These are phyloP conservation scores for Solanum chacoense DNA, from an alignment of 305 asterid species.

Conservation along the genomic window DNA sequence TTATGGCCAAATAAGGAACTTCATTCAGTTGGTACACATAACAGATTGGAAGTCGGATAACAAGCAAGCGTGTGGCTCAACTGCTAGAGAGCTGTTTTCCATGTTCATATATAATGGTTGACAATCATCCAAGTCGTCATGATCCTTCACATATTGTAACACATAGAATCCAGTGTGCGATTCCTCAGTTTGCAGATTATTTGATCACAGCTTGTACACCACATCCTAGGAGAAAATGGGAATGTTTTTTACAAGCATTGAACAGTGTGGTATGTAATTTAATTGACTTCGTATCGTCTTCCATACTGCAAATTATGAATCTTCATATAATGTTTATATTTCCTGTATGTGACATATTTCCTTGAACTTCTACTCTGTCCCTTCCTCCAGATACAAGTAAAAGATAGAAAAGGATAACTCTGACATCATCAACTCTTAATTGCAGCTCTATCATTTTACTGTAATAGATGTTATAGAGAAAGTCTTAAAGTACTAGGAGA, in stretches of 20 bases:
- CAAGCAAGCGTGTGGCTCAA: constrained; percentile 75
- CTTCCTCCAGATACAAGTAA: neutral
- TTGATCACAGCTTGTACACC: constrained; percentile 41
- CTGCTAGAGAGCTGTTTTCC: constrained; percentile 68
- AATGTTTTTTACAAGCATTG: constrained; percentile 37
- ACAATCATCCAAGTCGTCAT: constrained; percentile 88
- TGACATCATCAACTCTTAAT: neutral
- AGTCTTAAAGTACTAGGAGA: neutral
- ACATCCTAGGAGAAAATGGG: constrained; percentile 35
- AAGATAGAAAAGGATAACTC: neutral
- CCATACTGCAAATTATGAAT: neutral
- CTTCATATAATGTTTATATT: neutral
- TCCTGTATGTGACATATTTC: neutral
- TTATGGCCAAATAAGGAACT: neutral
- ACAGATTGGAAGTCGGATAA: constrained; percentile 94
- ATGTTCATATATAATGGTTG: constrained; percentile 73
- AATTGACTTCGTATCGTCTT: neutral
- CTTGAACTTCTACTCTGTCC: neutral
- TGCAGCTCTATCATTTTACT: neutral
- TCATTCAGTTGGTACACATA: neutral
- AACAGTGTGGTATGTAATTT: constrained; percentile 54
- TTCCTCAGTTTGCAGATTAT: constrained; percentile 46
- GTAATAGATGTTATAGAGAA: neutral
- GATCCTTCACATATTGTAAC: constrained; percentile 85
- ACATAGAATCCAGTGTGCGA: constrained; percentile 60